Conservation (phyloP, 1,139 yeast genomes). For the Yamadazyma friedrichii region DNA sequence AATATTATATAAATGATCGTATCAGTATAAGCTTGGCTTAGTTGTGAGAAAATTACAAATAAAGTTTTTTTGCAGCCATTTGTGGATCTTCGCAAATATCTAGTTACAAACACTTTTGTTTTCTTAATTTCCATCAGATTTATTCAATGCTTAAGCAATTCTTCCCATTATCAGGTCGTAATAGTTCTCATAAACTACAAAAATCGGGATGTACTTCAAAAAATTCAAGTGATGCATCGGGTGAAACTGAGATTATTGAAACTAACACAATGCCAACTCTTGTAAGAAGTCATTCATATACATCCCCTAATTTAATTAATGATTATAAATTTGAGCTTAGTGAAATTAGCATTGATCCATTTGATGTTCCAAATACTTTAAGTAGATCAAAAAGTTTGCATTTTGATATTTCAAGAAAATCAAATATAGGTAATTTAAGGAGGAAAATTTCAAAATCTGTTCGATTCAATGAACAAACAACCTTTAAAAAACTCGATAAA, state of each 20-base stretch:
- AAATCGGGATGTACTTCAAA: neutral
- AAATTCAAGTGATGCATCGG: slow-evolving; percentile 1
- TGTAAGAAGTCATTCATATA: slow-evolving; percentile 7
- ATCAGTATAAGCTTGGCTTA: too few species aligned
- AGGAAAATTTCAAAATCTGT: slow-evolving; percentile 10
- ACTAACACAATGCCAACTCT: slow-evolving; percentile 1
- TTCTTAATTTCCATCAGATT: too few species aligned
- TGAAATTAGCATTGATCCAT: slow-evolving; percentile 16
- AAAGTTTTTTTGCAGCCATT: slow-evolving; percentile 7
- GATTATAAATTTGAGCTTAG: slow-evolving; percentile 1
- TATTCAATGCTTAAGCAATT: slow-evolving; percentile 3
- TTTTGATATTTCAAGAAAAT: slow-evolving; percentile 2
- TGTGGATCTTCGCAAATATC: neutral
- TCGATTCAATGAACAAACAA: slow-evolving; percentile 8
- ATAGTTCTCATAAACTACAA: neutral
- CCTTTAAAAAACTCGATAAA: neutral
- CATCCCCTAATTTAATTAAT: neutral
- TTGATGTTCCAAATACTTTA: slow-evolving; percentile 10
- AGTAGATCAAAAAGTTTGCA: slow-evolving; percentile 11
- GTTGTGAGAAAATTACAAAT: too few species aligned
- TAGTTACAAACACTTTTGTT: too few species aligned
- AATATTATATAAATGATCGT: too few species aligned
- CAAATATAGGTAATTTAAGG: slow-evolving; percentile 4
- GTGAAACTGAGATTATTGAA: neutral
- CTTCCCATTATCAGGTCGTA: neutral